Evolutionary conservation across 768 basidiomycete genomes (phyloP).

Genomic region (Russula olivacea): DNA sequence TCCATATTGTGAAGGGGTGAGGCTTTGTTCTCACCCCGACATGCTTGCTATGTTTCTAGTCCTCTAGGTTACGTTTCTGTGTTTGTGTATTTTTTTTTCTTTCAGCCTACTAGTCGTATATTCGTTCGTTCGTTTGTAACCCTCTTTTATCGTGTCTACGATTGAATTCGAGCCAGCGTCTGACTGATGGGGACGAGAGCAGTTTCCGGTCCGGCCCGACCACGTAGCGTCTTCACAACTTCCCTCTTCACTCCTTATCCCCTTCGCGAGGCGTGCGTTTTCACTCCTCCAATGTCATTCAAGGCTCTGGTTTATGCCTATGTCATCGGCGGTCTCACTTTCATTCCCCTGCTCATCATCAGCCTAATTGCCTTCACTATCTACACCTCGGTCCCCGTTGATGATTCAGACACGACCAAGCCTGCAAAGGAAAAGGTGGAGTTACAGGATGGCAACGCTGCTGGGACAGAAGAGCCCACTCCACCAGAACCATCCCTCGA

Average conservation of each 20-base stretch:
- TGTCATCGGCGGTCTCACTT: slow-evolving; percentile 83
- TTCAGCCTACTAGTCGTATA: background rate
- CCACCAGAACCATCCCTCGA: slow-evolving; percentile 28
- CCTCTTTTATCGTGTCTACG: background rate
- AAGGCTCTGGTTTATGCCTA: slow-evolving; percentile 77
- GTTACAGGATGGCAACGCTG: slow-evolving; percentile 24
- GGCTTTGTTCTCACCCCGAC: background rate
- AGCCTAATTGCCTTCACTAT: slow-evolving; percentile 53
- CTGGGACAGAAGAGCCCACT: slow-evolving; percentile 31
- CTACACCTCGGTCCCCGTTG: slow-evolving; percentile 84
- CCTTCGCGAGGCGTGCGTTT: slow-evolving; percentile 5
- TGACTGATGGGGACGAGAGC: too few species aligned
- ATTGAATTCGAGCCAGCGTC: too few species aligned
- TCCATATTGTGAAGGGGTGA: background rate
- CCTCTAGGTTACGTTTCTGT: background rate
- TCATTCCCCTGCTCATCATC: slow-evolving; percentile 71
- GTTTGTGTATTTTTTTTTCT: background rate
- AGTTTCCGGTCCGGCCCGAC: background rate
- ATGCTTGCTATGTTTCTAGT: slow-evolving; percentile 1
- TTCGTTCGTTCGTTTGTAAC: slow-evolving; percentile 7
- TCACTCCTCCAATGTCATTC: slow-evolving; percentile 47
- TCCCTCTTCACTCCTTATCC: background rate
- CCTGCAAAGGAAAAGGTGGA: slow-evolving; percentile 30
- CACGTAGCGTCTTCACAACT: background rate
- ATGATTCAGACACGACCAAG: slow-evolving; percentile 44